A percentile compares a stretch with the other conserved stretches of the same genome.
Conservation (phyloP, 106 monocot genomes). For the Alisma plantagoaquatica region DNA sequence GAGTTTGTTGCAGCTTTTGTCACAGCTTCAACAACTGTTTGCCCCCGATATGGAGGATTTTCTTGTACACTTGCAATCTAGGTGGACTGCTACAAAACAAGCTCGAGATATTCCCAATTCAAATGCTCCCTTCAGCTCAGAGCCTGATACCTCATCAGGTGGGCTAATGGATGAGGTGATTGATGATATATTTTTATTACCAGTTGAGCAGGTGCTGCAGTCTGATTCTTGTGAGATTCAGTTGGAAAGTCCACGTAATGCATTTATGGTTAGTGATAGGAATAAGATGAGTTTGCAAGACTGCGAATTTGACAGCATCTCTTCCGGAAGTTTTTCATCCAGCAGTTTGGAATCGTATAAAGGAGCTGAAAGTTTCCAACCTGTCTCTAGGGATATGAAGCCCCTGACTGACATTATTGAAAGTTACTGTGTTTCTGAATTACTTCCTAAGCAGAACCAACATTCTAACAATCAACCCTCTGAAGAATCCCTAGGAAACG, state of each 20-base stretch:
- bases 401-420: slow-evolving; percentile 50
- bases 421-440: slow-evolving; percentile 39
- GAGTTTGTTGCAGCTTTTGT: slow-evolving; percentile 44
- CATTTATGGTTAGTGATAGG: background rate
- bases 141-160: slow-evolving; percentile 12
- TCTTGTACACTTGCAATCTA: slow-evolving; percentile 76
- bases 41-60: slow-evolving; percentile 85
- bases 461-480: slow-evolving; percentile 15
- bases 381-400: background rate
- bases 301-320: background rate
- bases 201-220: slow-evolving; percentile 1
- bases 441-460: too few relatives aligned
- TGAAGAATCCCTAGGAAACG: slow-evolving; percentile 1
- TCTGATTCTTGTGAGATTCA: slow-evolving; percentile 8
- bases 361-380: slow-evolving; percentile 6
- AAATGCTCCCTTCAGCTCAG: slow-evolving; percentile 3
- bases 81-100: slow-evolving; percentile 58
- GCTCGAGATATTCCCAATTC: slow-evolving; percentile 13
- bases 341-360: slow-evolving; percentile 8
- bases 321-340: slow-evolving; percentile 14
- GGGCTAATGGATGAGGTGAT: slow-evolving; percentile 82
- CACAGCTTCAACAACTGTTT: slow-evolving; percentile 84
- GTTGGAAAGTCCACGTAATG: too few relatives aligned
- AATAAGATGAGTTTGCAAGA: background rate
- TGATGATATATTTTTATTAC: slow-evolving; percentile 65